Evolutionary conservation across 345 rosid species (phyloP).

Genomic region (Noccaea bulbosa): DNA sequence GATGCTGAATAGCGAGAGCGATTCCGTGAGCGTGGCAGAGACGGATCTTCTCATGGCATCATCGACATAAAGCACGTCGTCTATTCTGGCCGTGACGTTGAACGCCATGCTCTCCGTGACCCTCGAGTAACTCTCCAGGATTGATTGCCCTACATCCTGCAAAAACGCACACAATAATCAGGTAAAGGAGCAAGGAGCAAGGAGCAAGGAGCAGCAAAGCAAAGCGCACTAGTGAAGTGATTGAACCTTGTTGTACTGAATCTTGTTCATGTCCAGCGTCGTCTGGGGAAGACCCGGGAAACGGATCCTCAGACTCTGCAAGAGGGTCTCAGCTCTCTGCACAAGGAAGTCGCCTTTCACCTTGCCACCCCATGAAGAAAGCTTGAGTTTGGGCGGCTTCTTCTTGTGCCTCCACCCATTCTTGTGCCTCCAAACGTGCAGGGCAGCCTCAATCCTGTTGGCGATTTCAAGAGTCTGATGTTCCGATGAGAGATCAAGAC

Average conservation of each 20-base stretch:
- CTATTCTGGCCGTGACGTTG: slow-evolving; percentile 97
- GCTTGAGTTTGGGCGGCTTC: slow-evolving; percentile 52
- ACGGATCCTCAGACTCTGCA: slow-evolving; percentile 75
- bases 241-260: slow-evolving; percentile 82
- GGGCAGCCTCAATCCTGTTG: slow-evolving; percentile 81
- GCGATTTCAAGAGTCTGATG: slow-evolving; percentile 84
- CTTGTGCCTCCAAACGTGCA: slow-evolving; percentile 81
- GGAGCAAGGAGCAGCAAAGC: background rate
- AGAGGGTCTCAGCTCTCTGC: slow-evolving; percentile 75
- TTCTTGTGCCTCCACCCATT: slow-evolving; percentile 50
- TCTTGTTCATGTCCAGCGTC: slow-evolving; percentile 92
- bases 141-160: slow-evolving; percentile 98
- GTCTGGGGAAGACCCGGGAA: slow-evolving; percentile 96
- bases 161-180: slow-evolving; percentile 7
- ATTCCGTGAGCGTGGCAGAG: slow-evolving; percentile 61
- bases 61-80: slow-evolving; percentile 89
- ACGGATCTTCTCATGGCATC: slow-evolving; percentile 66
- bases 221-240: background rate
- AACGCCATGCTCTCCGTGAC: slow-evolving; percentile 99
- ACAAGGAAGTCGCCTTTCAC: slow-evolving; percentile 79
- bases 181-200: no score
- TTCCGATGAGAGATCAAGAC: slow-evolving; percentile 86
- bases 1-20: slow-evolving; percentile 66
- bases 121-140: slow-evolving; percentile 96
- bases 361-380: slow-evolving; percentile 84